Percentiles rank a stretch among this genome's conserved stretches.
Conservation (phyloP, 1,284 basidiomycete species). For the Sanghuangporus sanghuang region DNA sequence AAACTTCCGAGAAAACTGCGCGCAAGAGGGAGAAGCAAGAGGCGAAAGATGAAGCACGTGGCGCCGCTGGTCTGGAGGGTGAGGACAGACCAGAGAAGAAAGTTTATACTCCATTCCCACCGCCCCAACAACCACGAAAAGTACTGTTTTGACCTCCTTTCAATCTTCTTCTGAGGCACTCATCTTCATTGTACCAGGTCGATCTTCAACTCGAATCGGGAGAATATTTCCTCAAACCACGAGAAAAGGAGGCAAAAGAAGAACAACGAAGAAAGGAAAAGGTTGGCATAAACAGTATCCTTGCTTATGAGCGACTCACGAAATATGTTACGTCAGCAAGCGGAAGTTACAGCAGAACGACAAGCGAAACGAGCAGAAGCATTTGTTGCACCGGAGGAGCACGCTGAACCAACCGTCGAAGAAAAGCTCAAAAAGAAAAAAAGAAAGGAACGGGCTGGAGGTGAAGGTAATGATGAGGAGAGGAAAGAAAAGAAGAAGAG, state of each 20-base stretch:
- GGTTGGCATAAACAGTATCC: slow-evolving; percentile 30
- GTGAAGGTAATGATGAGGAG: slow-evolving; percentile 32
- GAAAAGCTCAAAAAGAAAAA: slow-evolving; percentile 64
- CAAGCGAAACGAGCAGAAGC: slow-evolving; percentile 76
- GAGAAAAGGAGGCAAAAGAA: slow-evolving; percentile 71
- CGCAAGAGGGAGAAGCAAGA: slow-evolving; percentile 69
- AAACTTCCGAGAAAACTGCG: slow-evolving; percentile 86
- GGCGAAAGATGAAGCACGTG: background rate
- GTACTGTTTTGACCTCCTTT: slow-evolving; percentile 31
- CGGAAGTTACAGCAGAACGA: slow-evolving; percentile 61
- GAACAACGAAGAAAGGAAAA: slow-evolving; percentile 63
- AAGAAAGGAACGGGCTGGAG: slow-evolving; percentile 24
- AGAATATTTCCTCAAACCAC: slow-evolving; percentile 95
- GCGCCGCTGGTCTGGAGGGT: slow-evolving; percentile 49
- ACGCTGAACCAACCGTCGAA: slow-evolving; percentile 64
- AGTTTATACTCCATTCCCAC: slow-evolving; percentile 98
- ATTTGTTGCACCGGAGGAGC: slow-evolving; percentile 79
- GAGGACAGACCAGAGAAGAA: slow-evolving; percentile 73
- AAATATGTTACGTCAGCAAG: slow-evolving; percentile 50
- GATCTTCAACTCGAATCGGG: slow-evolving; percentile 94
- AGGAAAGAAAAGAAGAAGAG: slow-evolving; percentile 21
- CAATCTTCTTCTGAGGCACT: background rate
- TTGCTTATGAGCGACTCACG: background rate
- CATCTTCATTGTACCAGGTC: slow-evolving; percentile 43
- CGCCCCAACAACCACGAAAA: slow-evolving; percentile 90